These are phyloP conservation scores for Tripidium arundinaceum DNA, from an alignment of 202 grass and related monocot species.

Conservation along the genomic window DNA sequence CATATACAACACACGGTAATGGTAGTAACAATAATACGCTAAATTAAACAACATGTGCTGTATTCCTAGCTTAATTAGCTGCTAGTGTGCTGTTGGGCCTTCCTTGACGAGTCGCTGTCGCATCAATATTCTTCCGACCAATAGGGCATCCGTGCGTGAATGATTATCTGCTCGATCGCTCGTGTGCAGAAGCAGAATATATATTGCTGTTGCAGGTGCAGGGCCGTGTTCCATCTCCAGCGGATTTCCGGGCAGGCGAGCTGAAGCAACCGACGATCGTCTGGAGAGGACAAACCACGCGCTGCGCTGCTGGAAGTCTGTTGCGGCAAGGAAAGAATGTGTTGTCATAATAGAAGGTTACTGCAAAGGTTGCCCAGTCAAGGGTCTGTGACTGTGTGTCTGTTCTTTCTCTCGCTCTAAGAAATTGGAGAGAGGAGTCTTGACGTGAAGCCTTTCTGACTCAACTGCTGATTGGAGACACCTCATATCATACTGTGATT, in stretches of 20 bases:
- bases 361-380: not conserved
- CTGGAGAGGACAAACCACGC: conserved; percentile 31
- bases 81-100: not conserved
- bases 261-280: conserved; percentile 24
- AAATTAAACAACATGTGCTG: not conserved
- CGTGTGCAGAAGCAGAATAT: conserved; percentile 3
- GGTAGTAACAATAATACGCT: not conserved
- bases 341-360: not conserved
- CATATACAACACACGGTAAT: not conserved
- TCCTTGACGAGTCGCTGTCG: conserved; percentile 8
- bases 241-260: conserved; percentile 33
- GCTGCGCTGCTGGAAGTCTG: not conserved
- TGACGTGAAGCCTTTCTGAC: conserved; percentile 37
- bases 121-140: conserved; percentile 16
- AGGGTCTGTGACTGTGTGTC: not conserved
- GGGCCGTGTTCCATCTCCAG: not conserved
- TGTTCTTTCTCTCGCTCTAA: not conserved
- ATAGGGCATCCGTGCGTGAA: not conserved
- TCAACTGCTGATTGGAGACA: conserved; percentile 28
- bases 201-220: conserved; percentile 1
- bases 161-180: conserved; percentile 8
- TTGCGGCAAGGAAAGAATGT: conserved; percentile 20
- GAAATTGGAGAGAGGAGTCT: conserved; percentile 23
- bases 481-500: not conserved
- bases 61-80: not conserved